Conservation (phyloP, 2,329 filamentous ascomycete species). For the Colletotrichum higginsianum region DNA sequence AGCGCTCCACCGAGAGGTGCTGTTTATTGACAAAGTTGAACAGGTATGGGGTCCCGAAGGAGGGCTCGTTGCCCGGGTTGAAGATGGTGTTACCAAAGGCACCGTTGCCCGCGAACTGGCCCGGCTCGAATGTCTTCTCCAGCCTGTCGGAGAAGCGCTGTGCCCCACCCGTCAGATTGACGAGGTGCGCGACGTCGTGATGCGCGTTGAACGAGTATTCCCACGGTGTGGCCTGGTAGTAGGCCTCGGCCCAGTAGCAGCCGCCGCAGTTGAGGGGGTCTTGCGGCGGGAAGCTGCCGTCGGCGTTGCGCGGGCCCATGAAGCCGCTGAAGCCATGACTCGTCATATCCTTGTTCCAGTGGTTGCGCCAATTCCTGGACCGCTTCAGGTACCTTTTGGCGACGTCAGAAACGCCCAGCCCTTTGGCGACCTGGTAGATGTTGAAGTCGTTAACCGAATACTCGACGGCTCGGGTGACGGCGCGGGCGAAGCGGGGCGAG, state of each 20-base stretch:
- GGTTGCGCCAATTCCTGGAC: constrained; percentile 79
- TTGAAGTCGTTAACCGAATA: constrained; percentile 80
- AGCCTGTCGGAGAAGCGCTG: constrained; percentile 70
- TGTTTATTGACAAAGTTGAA: constrained; percentile 78
- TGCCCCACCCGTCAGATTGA: constrained; percentile 69
- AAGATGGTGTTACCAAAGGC: constrained; percentile 71
- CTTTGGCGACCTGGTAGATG: constrained; percentile 74
- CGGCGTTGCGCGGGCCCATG: constrained; percentile 71
- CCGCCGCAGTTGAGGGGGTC: constrained; percentile 73
- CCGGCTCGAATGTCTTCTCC: constrained; percentile 72
- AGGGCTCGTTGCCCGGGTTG: constrained; percentile 78
- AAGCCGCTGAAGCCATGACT: constrained; percentile 76
- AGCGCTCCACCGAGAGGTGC: constrained; percentile 71
- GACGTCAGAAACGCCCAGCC: constrained; percentile 66
- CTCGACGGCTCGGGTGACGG: constrained; percentile 76
- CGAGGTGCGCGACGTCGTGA: constrained; percentile 72
- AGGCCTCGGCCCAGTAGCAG: constrained; percentile 75
- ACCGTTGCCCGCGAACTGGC: constrained; percentile 57
- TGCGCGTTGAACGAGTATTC: constrained; percentile 79
- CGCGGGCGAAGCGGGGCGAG: constrained; percentile 72
- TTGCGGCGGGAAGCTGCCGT: constrained; percentile 64
- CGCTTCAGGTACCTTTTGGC: constrained; percentile 73
- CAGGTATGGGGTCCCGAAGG: constrained; percentile 77
- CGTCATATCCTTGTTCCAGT: constrained; percentile 74
- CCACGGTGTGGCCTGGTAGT: constrained; percentile 74